Evolutionary conservation across 345 rosid species (phyloP).

Genomic region (Dovyalis caffra): DNA sequence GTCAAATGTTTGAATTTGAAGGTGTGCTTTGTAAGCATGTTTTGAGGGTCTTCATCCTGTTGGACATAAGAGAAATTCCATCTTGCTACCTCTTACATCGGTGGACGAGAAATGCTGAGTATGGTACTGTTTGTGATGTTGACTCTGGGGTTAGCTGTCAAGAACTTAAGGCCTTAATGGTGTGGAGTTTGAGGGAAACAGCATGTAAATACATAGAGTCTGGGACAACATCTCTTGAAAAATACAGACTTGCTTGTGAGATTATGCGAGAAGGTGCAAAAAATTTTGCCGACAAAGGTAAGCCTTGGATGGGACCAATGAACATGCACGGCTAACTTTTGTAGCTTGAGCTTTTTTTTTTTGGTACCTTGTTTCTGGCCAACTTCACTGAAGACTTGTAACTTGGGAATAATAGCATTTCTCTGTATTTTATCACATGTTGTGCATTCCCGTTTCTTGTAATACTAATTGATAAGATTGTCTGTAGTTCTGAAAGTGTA

Average conservation of each 20-base stretch:
- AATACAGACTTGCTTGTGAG: conserved; percentile 77
- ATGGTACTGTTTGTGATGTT: conserved; percentile 49
- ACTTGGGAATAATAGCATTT: conserved; percentile 9
- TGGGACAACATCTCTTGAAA: conserved; percentile 65
- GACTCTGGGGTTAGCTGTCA: conserved; percentile 59
- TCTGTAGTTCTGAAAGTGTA: not conserved
- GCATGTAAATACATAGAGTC: conserved; percentile 74
- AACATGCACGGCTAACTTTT: conserved; percentile 13
- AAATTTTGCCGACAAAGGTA: conserved; percentile 72
- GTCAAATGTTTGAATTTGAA: conserved; percentile 90
- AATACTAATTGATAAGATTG: not conserved
- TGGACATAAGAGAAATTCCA: conserved; percentile 74
- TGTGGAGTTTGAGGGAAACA: conserved; percentile 89
- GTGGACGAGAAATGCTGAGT: conserved; percentile 84
- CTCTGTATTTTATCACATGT: not conserved
- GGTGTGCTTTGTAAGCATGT: conserved; percentile 81
- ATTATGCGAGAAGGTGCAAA: conserved; percentile 79
- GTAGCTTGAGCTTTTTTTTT: conserved; percentile 12
- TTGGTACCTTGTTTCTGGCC: conserved; percentile 12
- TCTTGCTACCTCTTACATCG: conserved; percentile 67
- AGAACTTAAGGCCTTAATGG: conserved; percentile 66
- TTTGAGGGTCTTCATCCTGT: conserved; percentile 65
- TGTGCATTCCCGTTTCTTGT: conserved; percentile 4
- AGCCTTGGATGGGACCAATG: conserved; percentile 23
- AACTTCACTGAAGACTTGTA: conserved; percentile 1